Evolutionary conservation across 495 filamentous ascomycete genomes (phyloP).

Genomic region (Annulohypoxylon bovei): DNA sequence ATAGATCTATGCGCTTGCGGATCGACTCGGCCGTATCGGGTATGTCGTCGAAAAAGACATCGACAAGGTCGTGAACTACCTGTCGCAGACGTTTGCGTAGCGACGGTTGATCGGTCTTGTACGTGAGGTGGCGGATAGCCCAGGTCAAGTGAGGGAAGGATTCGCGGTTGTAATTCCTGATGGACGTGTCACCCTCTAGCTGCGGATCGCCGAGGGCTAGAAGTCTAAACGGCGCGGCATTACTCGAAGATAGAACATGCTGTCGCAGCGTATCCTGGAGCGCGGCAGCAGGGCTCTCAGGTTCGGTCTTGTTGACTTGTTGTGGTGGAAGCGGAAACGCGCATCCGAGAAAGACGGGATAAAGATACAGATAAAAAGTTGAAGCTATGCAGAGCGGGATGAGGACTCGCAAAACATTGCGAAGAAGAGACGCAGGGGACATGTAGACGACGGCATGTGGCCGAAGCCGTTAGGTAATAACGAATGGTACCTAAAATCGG

Average conservation of each 20-base stretch:
- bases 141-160: slow-evolving; percentile 66
- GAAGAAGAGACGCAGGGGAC: slow-evolving; percentile 67
- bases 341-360: slow-evolving; percentile 84
- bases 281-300: slow-evolving; percentile 18
- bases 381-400: slow-evolving; percentile 73
- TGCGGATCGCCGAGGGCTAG: slow-evolving; percentile 94
- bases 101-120: slow-evolving; percentile 53
- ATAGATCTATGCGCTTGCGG: slow-evolving; percentile 84
- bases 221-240: slow-evolving; percentile 79
- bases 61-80: slow-evolving; percentile 61
- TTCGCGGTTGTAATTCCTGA: slow-evolving; percentile 69
- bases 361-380: slow-evolving; percentile 86
- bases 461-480: slow-evolving; percentile 33
- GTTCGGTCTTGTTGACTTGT: slow-evolving; percentile 19
- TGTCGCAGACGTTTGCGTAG: slow-evolving; percentile 58
- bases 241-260: slow-evolving; percentile 45
- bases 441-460: slow-evolving; percentile 55
- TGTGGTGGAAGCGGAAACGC: slow-evolving; percentile 73
- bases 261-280: slow-evolving; percentile 45
- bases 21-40: slow-evolving; percentile 67
- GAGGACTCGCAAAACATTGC: slow-evolving; percentile 70
- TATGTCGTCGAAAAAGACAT: slow-evolving; percentile 69
- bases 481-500: slow-evolving; percentile 25
- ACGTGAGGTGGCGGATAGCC: slow-evolving; percentile 62
- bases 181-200: slow-evolving; percentile 89